Evolutionary conservation across 2,329 filamentous ascomycete genomes (phyloP).

Genomic region (Calonectria pauciramosa): DNA sequence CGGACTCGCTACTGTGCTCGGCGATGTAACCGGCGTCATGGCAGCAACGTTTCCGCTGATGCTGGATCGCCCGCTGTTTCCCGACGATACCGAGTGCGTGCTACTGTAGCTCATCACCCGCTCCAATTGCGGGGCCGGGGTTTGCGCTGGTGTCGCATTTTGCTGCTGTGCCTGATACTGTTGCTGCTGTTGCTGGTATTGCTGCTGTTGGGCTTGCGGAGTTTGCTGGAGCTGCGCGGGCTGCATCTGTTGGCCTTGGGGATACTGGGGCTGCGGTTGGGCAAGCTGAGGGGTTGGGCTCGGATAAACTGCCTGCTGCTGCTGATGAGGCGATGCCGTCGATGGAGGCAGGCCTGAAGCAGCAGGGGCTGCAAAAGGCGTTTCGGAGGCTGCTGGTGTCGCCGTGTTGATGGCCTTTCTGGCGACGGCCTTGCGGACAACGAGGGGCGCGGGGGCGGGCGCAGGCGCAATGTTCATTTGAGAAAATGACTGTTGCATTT

Average conservation of each 20-base stretch:
- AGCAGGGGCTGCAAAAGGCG: not conserved
- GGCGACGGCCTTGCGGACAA: not conserved
- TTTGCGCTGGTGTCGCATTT: constrained; percentile 4
- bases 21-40: constrained; percentile 28
- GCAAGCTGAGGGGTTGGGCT: not conserved
- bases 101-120: constrained; percentile 15
- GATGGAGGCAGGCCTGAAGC: not conserved
- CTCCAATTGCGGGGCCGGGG: not conserved
- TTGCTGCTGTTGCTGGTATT: not conserved
- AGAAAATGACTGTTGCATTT: constrained; percentile 13
- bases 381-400: not conserved
- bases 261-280: constrained; percentile 7
- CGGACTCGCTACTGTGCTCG: constrained; percentile 21
- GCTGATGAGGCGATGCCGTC: constrained; percentile 6
- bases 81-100: constrained; percentile 14
- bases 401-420: constrained; percentile 16
- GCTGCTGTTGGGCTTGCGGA: not conserved
- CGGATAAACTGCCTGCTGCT: constrained; percentile 3
- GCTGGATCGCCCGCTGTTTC: constrained; percentile 30
- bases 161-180: not conserved
- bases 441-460: constrained; percentile 1
- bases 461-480: constrained; percentile 17
- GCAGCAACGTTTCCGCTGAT: constrained; percentile 10
- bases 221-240: not conserved
- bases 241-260: not conserved